Evolutionary conservation across 768 basidiomycete genomes (phyloP).

Genomic region (Tephrocybe sp.): DNA sequence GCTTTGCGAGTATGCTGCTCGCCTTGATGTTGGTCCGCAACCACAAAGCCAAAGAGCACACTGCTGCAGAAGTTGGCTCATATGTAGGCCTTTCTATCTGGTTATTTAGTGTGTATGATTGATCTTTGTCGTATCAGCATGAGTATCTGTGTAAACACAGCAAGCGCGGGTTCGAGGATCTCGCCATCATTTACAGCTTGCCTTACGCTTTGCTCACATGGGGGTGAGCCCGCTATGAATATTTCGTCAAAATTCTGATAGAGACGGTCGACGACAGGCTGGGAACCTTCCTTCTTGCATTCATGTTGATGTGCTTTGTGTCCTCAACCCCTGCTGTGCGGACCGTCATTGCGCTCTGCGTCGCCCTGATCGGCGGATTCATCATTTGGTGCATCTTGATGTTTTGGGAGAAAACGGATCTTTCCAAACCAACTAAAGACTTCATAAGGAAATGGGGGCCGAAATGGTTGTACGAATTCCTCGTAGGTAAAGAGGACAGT

Average conservation of each 20-base stretch:
- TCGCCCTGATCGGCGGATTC: slow-evolving; percentile 10
- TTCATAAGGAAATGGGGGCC: too few species aligned
- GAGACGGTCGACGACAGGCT: slow-evolving; percentile 17
- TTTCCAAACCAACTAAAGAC: not conserved
- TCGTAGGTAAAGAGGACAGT: too few species aligned
- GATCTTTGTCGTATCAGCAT: not conserved
- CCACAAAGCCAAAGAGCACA: slow-evolving; percentile 31
- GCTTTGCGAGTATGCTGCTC: slow-evolving; percentile 41
- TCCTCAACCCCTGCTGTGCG: slow-evolving; percentile 16
- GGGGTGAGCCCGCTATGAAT: slow-evolving; percentile 17
- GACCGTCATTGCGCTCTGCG: slow-evolving; percentile 14
- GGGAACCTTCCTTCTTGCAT: slow-evolving; percentile 25
- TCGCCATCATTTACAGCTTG: slow-evolving; percentile 8
- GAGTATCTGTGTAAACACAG: not conserved
- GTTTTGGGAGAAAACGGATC: slow-evolving; percentile 14
- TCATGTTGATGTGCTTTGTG: slow-evolving; percentile 27
- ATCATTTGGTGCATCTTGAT: slow-evolving; percentile 25
- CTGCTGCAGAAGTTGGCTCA: slow-evolving; percentile 18
- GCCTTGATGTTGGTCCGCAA: slow-evolving; percentile 42
- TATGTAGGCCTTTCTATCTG: not conserved
- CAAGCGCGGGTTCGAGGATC: slow-evolving; percentile 1
- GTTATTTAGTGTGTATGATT: not conserved
- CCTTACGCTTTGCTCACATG: slow-evolving; percentile 9
- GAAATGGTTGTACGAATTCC: too few species aligned
- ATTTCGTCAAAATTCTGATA: not conserved